Evolutionary conservation across 495 filamentous ascomycete genomes (phyloP).

Genomic region (Hyaloscypha variabilis): DNA sequence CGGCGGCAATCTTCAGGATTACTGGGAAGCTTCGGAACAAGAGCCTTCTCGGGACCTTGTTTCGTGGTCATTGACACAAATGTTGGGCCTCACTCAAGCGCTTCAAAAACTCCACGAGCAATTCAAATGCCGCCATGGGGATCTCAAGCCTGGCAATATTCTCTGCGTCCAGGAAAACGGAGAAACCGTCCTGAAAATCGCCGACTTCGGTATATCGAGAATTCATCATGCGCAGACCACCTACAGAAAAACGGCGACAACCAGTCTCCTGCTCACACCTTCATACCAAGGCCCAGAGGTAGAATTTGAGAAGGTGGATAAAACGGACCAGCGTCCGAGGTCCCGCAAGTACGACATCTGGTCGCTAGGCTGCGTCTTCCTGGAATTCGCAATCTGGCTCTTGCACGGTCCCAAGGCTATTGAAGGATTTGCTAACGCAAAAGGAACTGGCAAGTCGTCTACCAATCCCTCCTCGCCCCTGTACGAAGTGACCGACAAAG

Average conservation of each 20-base stretch:
- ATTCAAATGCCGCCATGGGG: conserved; percentile 23
- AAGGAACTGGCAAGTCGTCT: conserved; percentile 22
- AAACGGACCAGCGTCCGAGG: conserved; percentile 17
- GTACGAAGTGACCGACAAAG: conserved; percentile 2
- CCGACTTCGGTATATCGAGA: conserved; percentile 12
- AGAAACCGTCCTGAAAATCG: conserved; percentile 7
- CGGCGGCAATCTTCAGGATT: conserved; percentile 30
- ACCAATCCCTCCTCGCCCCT: conserved; percentile 5
- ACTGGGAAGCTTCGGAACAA: conserved; percentile 23
- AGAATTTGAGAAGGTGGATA: conserved; percentile 12
- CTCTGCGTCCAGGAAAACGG: conserved; percentile 19
- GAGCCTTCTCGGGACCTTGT: background rate
- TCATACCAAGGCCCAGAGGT: conserved; percentile 18
- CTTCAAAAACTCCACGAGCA: conserved; percentile 12
- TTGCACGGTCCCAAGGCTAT: conserved; percentile 6
- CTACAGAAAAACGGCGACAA: conserved; percentile 1
- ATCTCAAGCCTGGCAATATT: conserved; percentile 32
- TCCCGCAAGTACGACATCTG: conserved; percentile 19
- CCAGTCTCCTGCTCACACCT: conserved; percentile 2
- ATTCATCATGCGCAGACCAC: conserved; percentile 10
- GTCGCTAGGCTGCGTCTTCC: conserved; percentile 15
- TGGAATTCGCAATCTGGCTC: conserved; percentile 19
- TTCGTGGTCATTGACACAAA: conserved; percentile 8
- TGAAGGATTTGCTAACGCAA: conserved; percentile 27
- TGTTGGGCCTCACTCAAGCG: conserved; percentile 9